These are phyloP conservation scores for Penicillium palitans DNA, from an alignment of 2,329 filamentous ascomycete genomes.

Conservation along the genomic window DNA sequence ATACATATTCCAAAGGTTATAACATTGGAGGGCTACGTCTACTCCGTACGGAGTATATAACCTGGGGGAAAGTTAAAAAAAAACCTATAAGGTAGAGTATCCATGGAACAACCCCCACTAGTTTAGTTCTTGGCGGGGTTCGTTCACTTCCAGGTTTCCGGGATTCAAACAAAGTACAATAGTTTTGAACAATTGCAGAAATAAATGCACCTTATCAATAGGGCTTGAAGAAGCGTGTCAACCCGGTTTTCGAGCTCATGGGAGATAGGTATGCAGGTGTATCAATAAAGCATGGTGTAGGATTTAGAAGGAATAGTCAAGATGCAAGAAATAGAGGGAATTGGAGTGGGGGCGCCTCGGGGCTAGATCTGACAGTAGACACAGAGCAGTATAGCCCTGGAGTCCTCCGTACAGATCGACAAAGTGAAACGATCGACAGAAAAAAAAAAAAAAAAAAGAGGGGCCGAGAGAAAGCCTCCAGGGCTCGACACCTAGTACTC, in stretches of 20 bases:
- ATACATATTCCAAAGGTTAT: background rate
- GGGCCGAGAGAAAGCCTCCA: background rate
- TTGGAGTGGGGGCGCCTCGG: background rate
- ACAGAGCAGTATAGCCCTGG: slow-evolving; percentile 5
- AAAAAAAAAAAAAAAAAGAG: background rate
- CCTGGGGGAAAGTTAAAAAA: background rate
- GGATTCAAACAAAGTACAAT: background rate
- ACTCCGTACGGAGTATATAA: background rate
- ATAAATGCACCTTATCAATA: slow-evolving; percentile 2
- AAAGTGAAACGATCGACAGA: background rate
- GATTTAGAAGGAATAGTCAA: background rate
- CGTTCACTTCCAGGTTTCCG: background rate
- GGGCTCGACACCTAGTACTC: no score
- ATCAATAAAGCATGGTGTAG: slow-evolving; percentile 6
- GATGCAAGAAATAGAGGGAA: slow-evolving; percentile 3
- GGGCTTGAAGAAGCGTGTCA: slow-evolving; percentile 8
- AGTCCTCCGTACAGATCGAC: background rate
- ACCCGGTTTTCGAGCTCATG: slow-evolving; percentile 9
- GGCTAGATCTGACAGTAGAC: slow-evolving; percentile 13
- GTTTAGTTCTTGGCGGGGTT: background rate
- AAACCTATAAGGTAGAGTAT: background rate
- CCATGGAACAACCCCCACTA: background rate
- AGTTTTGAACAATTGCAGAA: background rate
- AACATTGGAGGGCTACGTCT: no score
- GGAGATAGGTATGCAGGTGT: slow-evolving; percentile 8